Conservation (phyloP, 2,329 filamentous ascomycete genomes). For the Daldinia sp. region DNA sequence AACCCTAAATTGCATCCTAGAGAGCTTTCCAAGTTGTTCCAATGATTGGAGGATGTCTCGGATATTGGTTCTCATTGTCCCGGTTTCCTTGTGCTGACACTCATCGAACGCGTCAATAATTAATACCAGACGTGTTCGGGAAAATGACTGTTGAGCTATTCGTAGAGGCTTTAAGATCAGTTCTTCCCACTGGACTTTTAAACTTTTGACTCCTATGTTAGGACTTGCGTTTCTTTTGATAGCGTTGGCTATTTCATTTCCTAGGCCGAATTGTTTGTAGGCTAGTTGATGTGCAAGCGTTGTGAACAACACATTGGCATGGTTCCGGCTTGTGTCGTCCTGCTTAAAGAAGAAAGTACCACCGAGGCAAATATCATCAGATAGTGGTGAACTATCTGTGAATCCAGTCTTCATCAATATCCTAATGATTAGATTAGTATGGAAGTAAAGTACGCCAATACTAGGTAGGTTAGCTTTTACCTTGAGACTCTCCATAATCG, state of each 20-base stretch:
- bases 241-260: conserved; percentile 11
- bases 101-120: conserved; percentile 55
- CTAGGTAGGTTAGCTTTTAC: too few species aligned
- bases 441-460: too few species aligned
- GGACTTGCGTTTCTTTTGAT: conserved; percentile 13
- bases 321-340: conserved; percentile 52
- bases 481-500: too few species aligned
- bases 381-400: background rate
- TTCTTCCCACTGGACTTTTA: conserved; percentile 56
- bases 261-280: conserved; percentile 3
- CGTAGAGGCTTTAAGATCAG: conserved; percentile 55
- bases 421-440: too few species aligned
- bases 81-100: conserved; percentile 45
- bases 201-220: conserved; percentile 44
- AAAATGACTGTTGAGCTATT: background rate
- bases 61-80: background rate
- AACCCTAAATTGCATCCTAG: conserved; percentile 41
- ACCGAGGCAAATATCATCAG: conserved; percentile 27
- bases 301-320: conserved; percentile 42
- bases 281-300: conserved; percentile 19
- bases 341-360: conserved; percentile 60
- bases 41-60: conserved; percentile 8
- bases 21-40: conserved; percentile 47
- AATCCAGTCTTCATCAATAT: too few species aligned
- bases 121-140: conserved; percentile 34